Conservation (phyloP, 345 rosid species). For the Mangifera indica region DNA sequence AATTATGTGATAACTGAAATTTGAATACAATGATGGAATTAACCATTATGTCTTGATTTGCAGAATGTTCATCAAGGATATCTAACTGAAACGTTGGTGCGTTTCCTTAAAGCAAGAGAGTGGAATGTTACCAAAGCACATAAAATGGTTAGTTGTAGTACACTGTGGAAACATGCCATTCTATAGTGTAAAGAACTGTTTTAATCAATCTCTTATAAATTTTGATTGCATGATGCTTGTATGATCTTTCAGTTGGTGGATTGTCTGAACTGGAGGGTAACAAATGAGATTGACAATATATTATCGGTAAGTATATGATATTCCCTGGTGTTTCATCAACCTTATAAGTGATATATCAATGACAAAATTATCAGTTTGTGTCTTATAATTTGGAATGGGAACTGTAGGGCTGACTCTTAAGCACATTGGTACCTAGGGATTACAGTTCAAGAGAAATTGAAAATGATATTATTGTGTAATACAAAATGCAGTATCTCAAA, state of each 20-base stretch:
- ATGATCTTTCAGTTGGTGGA: conserved; percentile 68
- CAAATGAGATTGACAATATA: conserved; percentile 78
- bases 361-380: not conserved
- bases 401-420: not conserved
- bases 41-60: conserved; percentile 16
- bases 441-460: not conserved
- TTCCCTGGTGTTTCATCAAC: conserved; percentile 7
- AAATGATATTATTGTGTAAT: not conserved
- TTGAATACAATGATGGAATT: conserved; percentile 5
- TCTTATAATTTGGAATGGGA: not conserved
- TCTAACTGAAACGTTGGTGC: conserved; percentile 50
- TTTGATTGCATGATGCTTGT: conserved; percentile 8
- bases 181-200: not conserved
- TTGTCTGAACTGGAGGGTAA: conserved; percentile 80
- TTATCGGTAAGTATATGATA: conserved; percentile 54
- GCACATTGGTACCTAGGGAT: not conserved
- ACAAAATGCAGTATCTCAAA: not conserved
- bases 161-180: not conserved
- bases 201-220: not conserved
- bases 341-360: conserved; percentile 1
- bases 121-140: conserved; percentile 69
- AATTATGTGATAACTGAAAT: not conserved
- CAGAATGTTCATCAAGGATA: conserved; percentile 79
- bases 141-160: conserved; percentile 55
- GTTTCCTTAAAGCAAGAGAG: conserved; percentile 77